Evolutionary conservation across 768 basidiomycete genomes (phyloP).

Genomic region (Trametes cubensis): DNA sequence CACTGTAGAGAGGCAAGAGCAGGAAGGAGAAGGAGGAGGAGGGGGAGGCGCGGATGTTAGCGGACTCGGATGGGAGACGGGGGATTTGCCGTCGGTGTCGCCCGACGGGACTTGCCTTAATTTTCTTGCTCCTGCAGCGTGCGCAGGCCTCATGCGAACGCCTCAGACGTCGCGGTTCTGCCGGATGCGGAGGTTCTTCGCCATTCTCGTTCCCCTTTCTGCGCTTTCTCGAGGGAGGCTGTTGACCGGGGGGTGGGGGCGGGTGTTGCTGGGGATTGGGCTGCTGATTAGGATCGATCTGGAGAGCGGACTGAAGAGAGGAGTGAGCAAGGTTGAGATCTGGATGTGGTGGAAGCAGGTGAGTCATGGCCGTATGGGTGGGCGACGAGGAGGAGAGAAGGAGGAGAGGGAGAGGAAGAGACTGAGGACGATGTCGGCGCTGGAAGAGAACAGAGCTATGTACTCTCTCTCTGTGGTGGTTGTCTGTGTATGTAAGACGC

Average conservation of each 20-base stretch:
- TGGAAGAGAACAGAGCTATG: not conserved
- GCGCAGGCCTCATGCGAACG: conserved; percentile 92
- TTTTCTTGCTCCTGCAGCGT: conserved; percentile 94
- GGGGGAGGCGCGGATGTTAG: conserved; percentile 31
- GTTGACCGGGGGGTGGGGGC: conserved; percentile 35
- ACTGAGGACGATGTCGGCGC: conserved; percentile 21
- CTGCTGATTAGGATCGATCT: conserved; percentile 69
- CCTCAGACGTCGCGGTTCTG: conserved; percentile 79
- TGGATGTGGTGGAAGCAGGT: conserved; percentile 50
- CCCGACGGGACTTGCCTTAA: conserved; percentile 68
- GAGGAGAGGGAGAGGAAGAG: conserved; percentile 6
- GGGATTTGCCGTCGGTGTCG: conserved; percentile 84
- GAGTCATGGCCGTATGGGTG: conserved; percentile 40
- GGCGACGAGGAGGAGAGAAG: conserved; percentile 16
- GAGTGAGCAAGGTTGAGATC: conserved; percentile 48
- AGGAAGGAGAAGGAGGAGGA: conserved; percentile 19
- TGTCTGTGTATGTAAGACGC: conserved; percentile 18
- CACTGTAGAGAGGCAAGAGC: conserved; percentile 53
- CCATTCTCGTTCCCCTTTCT: conserved; percentile 63
- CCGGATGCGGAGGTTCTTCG: conserved; percentile 56
- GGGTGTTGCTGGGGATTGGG: conserved; percentile 43
- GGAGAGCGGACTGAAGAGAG: conserved; percentile 61
- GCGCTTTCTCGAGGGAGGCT: conserved; percentile 41
- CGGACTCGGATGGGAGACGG: conserved; percentile 45
- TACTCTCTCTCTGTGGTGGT: conserved; percentile 1